These are phyloP conservation scores for Hypoxylon sp. DNA, from an alignment of 2,329 filamentous ascomycete genomes.

Conservation along the genomic window DNA sequence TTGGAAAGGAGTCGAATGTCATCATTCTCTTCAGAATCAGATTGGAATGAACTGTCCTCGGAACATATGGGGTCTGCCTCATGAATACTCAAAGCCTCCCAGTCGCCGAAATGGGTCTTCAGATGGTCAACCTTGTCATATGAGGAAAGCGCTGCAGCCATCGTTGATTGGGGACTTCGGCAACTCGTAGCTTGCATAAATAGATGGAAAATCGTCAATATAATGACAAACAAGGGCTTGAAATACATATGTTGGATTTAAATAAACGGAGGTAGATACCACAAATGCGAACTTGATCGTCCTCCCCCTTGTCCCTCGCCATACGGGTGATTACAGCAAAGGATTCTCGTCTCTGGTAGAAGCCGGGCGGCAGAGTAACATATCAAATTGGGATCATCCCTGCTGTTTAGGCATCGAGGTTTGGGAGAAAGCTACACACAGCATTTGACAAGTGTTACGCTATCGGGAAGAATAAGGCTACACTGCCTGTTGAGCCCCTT, in stretches of 20 bases:
- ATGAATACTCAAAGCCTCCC: constrained; percentile 21
- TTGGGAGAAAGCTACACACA: constrained; percentile 39
- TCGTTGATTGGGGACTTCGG: constrained; percentile 16
- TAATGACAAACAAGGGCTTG: background rate
- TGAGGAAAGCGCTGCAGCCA: constrained; percentile 25
- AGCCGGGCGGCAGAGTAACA: constrained; percentile 38
- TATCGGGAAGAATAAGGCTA: constrained; percentile 32
- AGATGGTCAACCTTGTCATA: constrained; percentile 30
- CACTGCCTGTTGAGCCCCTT: background rate
- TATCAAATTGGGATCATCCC: constrained; percentile 35
- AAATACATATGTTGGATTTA: constrained; percentile 3
- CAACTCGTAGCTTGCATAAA: background rate
- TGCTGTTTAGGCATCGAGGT: constrained; percentile 37
- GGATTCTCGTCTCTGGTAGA: constrained; percentile 36
- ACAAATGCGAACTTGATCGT: constrained; percentile 3
- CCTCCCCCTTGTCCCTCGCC: constrained; percentile 13
- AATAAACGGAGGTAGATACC: background rate
- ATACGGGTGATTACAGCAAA: constrained; percentile 34
- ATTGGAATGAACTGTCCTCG: constrained; percentile 19
- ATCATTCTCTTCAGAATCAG: constrained; percentile 6
- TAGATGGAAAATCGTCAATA: constrained; percentile 1
- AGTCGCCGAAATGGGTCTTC: constrained; percentile 21
- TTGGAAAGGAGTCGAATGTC: background rate
- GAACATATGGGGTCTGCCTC: constrained; percentile 19
- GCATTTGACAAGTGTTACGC: constrained; percentile 36